These are phyloP conservation scores for Puccinia horiana DNA, from an alignment of 1,284 basidiomycete species.

Conservation along the genomic window DNA sequence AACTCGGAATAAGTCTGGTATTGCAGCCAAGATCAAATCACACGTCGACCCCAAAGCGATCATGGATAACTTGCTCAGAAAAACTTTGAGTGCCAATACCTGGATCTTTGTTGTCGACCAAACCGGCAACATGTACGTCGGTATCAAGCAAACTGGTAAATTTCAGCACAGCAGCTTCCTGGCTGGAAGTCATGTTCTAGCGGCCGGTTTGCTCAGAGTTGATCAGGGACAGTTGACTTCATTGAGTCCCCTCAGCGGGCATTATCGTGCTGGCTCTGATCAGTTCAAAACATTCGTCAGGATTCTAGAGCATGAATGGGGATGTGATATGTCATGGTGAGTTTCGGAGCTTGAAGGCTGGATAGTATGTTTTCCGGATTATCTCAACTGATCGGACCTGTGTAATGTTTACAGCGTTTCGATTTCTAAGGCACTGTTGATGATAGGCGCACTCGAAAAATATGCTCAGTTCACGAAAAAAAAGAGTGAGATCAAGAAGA, in stretches of 20 bases:
- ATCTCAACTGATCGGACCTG: background rate
- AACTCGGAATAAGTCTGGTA: background rate
- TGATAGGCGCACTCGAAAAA: conserved; percentile 58
- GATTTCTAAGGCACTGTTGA: conserved; percentile 51
- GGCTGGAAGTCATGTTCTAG: conserved; percentile 60
- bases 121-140: conserved; percentile 70
- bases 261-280: conserved; percentile 69
- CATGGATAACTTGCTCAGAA: conserved; percentile 66
- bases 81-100: conserved; percentile 60
- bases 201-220: conserved; percentile 69
- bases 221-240: conserved; percentile 69
- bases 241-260: conserved; percentile 69
- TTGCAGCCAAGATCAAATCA: conserved; percentile 58
- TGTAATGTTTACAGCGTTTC: conserved; percentile 41
- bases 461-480: conserved; percentile 57
- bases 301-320: conserved; percentile 63
- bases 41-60: conserved; percentile 65
- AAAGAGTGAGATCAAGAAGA: conserved; percentile 54
- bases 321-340: conserved; percentile 69
- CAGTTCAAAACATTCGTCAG: conserved; percentile 70
- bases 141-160: conserved; percentile 66
- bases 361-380: background rate
- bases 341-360: conserved; percentile 50
- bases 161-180: conserved; percentile 74
- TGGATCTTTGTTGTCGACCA: conserved; percentile 52